Evolutionary conservation across 257 asterid genomes (phyloP), one percentile per base, ranked within the genome.

Genomic region (Coffea canephora): DNA sequence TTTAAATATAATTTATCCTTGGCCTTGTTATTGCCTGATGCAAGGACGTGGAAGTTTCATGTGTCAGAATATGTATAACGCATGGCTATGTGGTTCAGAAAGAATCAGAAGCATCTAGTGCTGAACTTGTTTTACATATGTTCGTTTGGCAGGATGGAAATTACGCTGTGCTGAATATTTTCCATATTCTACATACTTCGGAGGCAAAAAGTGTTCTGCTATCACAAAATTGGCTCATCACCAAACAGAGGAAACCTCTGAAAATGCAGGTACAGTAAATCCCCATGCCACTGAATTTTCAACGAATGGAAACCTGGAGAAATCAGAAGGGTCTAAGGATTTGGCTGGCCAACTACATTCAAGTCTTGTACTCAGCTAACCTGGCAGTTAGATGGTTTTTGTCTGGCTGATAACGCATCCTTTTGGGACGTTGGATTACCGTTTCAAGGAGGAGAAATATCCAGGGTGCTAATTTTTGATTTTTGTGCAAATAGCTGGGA

Each of bases 131-230:
- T 78, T 74, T 66, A 48, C 71, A 19, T 75, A 52, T 72, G 46
- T 77, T 86, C 31, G 74, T 69, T 62, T 83, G 69, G 84, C 85
- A 96, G 99, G 97, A 86, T 96, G 99, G 99, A 92, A 89, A 83
- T 85, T 39, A 49, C 91, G 82, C 21, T 96, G 98, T 75, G 90
- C 96, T 16, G 97, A 87, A 80, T 90, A 82, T 89, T 96, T 94
- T 84, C 95, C 92, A 8, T 83, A 86, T 82, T 88, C 99, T 15
- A 86, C 89, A 6, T 94, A 92, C 80, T 96, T 96, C 77, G 97
- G 80, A 82, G 99, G 98, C 78, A 80, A 82, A 80, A 82, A 69
- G 74, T 89, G 98, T 93, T 92, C 97, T 69, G 93, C 91, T 67
- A 81, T 79, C 75, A 61, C 79, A 66, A 83, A 75, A 57, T 83